Percentiles rank a stretch among this genome's conserved stretches.
Conservation (phyloP, 306 rosid species). For the Cucumis cinereus region DNA sequence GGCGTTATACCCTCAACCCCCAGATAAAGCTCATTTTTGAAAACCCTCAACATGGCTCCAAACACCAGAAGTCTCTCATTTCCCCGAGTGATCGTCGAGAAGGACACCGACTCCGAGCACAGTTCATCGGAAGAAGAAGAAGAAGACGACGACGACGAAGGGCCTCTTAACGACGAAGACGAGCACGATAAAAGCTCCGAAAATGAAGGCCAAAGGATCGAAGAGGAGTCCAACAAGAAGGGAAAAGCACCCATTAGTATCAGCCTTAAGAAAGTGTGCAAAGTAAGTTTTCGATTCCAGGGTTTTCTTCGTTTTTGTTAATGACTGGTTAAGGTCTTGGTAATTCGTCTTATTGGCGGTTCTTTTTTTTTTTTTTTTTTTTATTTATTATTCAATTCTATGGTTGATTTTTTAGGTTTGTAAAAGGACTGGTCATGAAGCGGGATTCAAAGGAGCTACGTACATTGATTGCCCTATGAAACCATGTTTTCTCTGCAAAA, state of each 20-base stretch:
- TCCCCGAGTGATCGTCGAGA: conserved; percentile 53
- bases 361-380: background rate
- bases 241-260: conserved; percentile 52
- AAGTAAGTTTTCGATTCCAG: conserved; percentile 24
- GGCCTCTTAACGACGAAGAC: conserved; percentile 6
- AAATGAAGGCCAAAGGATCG: conserved; percentile 15
- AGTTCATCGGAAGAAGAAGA: conserved; percentile 53
- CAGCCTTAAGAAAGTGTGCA: conserved; percentile 75
- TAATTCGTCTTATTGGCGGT: background rate
- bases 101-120: conserved; percentile 61
- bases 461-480: conserved; percentile 97
- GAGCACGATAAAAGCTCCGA: conserved; percentile 13
- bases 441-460: conserved; percentile 91
- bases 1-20: conserved; percentile 4
- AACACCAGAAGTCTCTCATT: conserved; percentile 42
- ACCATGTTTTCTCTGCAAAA: conserved; percentile 93
- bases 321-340: background rate
- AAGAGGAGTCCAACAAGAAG: conserved; percentile 29
- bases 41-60: conserved; percentile 42
- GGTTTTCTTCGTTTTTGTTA: background rate
- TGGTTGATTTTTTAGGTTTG: conserved; percentile 43
- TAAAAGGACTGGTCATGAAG: conserved; percentile 87
- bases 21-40: background rate
- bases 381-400: background rate
- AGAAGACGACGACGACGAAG: conserved; percentile 22